A percentile compares a stretch with the other conserved stretches of the same genome.
Conservation (phyloP, 768 basidiomycete species). For the Mycena albidolilacea region DNA sequence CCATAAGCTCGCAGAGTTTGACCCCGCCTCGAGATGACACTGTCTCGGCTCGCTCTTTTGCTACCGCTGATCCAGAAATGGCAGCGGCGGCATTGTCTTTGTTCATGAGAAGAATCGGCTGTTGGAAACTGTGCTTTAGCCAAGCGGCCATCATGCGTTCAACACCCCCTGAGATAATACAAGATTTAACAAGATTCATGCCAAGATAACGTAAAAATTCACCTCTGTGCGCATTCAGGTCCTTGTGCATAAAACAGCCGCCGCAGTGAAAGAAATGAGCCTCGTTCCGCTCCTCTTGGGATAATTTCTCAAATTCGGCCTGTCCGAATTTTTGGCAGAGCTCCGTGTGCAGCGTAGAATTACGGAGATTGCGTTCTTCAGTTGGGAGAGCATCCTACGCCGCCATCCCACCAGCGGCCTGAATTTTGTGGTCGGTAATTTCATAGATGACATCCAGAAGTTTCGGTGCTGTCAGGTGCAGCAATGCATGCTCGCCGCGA, state of each 20-base stretch:
- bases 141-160: slow-evolving; percentile 35
- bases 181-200: too few species aligned
- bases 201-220: too few species aligned
- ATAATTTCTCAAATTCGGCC: too few species aligned
- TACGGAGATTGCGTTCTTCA: slow-evolving; percentile 24
- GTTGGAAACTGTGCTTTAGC: slow-evolving; percentile 27
- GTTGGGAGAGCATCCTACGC: too few species aligned
- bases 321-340: too few species aligned
- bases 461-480: background rate
- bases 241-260: too few species aligned
- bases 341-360: background rate
- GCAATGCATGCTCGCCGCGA: slow-evolving; percentile 4
- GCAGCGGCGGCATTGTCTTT: slow-evolving; percentile 42
- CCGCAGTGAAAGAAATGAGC: too few species aligned
- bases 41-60: slow-evolving; percentile 22
- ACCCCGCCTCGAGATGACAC: background rate
- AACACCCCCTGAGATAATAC: too few species aligned
- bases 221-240: too few species aligned
- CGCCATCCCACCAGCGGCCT: too few species aligned
- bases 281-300: too few species aligned
- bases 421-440: background rate
- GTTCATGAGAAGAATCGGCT: slow-evolving; percentile 28
- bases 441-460: slow-evolving; percentile 14
- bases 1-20: background rate
- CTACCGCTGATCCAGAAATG: slow-evolving; percentile 1